A percentile compares a stretch with the other conserved stretches of the same genome.
Conservation (phyloP, 768 basidiomycete species). For the Lactarius pseudohatsudake region DNA sequence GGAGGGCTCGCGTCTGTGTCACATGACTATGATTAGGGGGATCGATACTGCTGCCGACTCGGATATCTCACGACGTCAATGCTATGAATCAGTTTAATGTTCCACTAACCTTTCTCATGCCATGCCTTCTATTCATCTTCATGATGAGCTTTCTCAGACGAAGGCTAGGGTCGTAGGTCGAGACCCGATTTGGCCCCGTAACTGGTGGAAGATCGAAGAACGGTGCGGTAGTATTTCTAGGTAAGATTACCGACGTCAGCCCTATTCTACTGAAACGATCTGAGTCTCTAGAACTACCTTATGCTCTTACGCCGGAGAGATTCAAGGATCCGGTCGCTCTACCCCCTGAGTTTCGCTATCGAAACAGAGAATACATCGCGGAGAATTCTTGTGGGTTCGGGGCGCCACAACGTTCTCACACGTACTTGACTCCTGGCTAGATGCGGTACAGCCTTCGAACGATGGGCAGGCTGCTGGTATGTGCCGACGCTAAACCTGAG, state of each 20-base stretch:
- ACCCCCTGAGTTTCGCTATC: slow-evolving; percentile 54
- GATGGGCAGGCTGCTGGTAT: slow-evolving; percentile 62
- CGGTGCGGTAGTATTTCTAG: slow-evolving; percentile 63
- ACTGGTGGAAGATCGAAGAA: slow-evolving; percentile 60
- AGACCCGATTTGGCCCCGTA: slow-evolving; percentile 56
- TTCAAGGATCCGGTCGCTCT: slow-evolving; percentile 64
- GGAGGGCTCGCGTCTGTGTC: not conserved
- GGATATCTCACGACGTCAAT: not conserved
- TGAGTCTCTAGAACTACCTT: slow-evolving; percentile 60
- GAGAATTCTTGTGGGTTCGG: slow-evolving; percentile 52
- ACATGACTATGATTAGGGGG: not conserved
- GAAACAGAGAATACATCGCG: slow-evolving; percentile 56
- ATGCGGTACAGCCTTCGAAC: slow-evolving; percentile 59
- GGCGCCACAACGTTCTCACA: not conserved
- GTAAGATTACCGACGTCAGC: slow-evolving; percentile 38
- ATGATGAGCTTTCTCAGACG: slow-evolving; percentile 51
- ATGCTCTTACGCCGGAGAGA: slow-evolving; percentile 61
- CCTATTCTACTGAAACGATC: not conserved
- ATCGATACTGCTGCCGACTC: not conserved
- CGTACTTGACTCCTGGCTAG: slow-evolving; percentile 35
- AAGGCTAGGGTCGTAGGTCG: slow-evolving; percentile 46
- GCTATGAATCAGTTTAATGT: not conserved
- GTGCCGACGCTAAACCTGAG: slow-evolving; percentile 3
- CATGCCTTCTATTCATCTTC: slow-evolving; percentile 44
- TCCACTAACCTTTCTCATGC: not conserved